Conservation (phyloP, 2,329 filamentous ascomycete genomes). For the Sporothrix pallida region DNA sequence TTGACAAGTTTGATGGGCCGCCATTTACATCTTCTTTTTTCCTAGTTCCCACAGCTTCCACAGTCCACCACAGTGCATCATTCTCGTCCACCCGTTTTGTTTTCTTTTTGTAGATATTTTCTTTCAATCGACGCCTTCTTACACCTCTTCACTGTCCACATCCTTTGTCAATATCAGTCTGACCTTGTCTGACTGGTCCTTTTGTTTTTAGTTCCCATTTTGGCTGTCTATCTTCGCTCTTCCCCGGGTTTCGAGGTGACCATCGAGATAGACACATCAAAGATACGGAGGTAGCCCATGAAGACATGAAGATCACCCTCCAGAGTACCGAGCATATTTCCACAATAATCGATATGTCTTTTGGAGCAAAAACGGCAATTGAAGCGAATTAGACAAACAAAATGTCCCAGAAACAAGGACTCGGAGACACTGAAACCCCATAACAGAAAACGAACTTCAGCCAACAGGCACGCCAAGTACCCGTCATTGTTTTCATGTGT, state of each 20-base stretch:
- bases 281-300: no score
- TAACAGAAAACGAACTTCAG: background rate
- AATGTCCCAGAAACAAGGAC: no score
- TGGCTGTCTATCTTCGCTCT: background rate
- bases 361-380: background rate
- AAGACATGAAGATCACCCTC: no score
- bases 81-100: slow-evolving; percentile 2
- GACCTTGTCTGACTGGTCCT: background rate
- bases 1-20: background rate
- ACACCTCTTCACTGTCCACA: background rate
- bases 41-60: background rate
- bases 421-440: no score
- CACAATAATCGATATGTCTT: background rate
- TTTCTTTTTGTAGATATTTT: background rate
- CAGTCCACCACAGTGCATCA: background rate
- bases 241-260: background rate
- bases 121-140: background rate
- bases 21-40: no score
- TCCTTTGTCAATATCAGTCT: background rate
- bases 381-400: background rate
- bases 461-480: background rate
- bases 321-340: no score
- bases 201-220: background rate
- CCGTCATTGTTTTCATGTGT: no score
- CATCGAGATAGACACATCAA: no score